Evolutionary conservation across 495 filamentous ascomycete genomes (phyloP).

Genomic region (Collariella sp.): DNA sequence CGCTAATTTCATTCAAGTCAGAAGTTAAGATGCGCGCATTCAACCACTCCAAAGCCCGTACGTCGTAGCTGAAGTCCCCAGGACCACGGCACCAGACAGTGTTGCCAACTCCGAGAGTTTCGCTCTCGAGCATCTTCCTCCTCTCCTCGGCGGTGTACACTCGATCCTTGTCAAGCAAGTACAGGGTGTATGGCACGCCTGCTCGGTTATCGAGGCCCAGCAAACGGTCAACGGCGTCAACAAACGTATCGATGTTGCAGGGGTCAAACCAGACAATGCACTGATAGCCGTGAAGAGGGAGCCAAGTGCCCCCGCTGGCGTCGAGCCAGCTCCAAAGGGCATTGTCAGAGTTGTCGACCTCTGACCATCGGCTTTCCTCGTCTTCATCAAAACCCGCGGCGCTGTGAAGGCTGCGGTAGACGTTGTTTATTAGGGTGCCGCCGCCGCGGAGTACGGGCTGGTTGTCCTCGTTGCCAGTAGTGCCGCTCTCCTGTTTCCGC

Average conservation of each 20-base stretch:
- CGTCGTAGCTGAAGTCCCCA: constrained; percentile 17
- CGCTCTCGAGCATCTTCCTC: background rate
- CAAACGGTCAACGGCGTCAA: constrained; percentile 28
- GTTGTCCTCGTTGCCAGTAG: background rate
- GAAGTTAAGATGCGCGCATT: background rate
- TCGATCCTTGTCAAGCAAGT: constrained; percentile 12
- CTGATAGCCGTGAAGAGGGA: constrained; percentile 24
- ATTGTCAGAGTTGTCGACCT: too few species aligned
- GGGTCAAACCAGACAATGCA: constrained; percentile 21
- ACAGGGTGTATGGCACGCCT: constrained; percentile 19
- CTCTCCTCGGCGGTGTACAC: constrained; percentile 4
- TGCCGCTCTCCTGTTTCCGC: background rate
- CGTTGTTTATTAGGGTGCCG: too few species aligned
- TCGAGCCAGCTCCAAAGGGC: background rate
- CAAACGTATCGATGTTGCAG: constrained; percentile 16
- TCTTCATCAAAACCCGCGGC: too few species aligned
- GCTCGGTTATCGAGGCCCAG: constrained; percentile 19
- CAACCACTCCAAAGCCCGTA: constrained; percentile 9
- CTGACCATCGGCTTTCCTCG: background rate
- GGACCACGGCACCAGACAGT: constrained; percentile 6
- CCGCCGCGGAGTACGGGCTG: too few species aligned
- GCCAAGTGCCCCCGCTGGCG: background rate
- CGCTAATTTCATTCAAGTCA: background rate
- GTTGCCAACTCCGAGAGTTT: background rate
- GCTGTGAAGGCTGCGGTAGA: too few species aligned